These are phyloP conservation scores for Pythium folliculosum DNA, from an alignment of 352 stramenopile genomes.

Conservation along the genomic window DNA sequence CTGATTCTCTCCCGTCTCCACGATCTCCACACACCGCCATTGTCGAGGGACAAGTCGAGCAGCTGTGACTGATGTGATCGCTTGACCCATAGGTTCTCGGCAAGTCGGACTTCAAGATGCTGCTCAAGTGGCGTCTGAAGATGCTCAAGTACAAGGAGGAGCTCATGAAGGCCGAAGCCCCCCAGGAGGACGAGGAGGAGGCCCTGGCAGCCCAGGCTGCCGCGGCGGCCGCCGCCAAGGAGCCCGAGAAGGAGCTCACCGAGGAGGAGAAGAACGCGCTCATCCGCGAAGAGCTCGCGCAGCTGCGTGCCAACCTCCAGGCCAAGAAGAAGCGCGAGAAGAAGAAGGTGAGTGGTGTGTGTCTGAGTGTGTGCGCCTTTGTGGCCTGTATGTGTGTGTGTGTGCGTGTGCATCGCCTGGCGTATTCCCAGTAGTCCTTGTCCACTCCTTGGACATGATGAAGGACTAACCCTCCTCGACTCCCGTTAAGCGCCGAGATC, in stretches of 20 bases:
- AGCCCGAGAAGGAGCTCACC: slow-evolving; percentile 59
- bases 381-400: slow-evolving; percentile 17
- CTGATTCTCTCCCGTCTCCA: slow-evolving; percentile 52
- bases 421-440: slow-evolving; percentile 90
- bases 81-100: slow-evolving; percentile 91
- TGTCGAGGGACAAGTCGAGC: no score
- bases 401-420: slow-evolving; percentile 32
- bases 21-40: not conserved
- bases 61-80: not conserved
- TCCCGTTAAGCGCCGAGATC: slow-evolving; percentile 88
- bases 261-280: slow-evolving; percentile 83
- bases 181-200: slow-evolving; percentile 48
- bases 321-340: slow-evolving; percentile 91
- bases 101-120: slow-evolving; percentile 96
- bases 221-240: slow-evolving; percentile 35
- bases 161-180: slow-evolving; percentile 62
- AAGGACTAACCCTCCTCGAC: slow-evolving; percentile 89
- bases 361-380: slow-evolving; percentile 19
- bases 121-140: slow-evolving; percentile 97
- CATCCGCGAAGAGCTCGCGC: slow-evolving; percentile 81
- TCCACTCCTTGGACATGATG: slow-evolving; percentile 79
- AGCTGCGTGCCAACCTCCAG: slow-evolving; percentile 70
- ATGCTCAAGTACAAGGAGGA: slow-evolving; percentile 90
- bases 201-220: slow-evolving; percentile 17
- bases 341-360: slow-evolving; percentile 76